Evolutionary conservation across 176 grass and related monocot species (phyloP), one percentile per base, ranked within the genome.

Genomic region (Musa troglodytarum): DNA sequence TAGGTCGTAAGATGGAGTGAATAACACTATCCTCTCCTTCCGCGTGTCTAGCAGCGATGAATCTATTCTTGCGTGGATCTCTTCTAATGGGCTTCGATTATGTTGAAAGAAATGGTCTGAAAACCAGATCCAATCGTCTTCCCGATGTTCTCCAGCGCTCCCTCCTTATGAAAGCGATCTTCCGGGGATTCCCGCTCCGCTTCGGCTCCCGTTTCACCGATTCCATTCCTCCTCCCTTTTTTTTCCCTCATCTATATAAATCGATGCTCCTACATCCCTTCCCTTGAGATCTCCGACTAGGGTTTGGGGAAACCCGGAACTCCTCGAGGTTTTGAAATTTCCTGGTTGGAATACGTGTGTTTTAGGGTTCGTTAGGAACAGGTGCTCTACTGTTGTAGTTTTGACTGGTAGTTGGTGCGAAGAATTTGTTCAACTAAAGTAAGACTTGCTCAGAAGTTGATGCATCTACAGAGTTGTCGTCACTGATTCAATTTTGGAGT

Each of bases 361-460:
- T 65, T 20, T 25, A 4, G 3, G n/a, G 21, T 25, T 28, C 12
- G 21, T 28, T 65, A 12, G 68, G 49, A 20, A 52, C 21, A 3
- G 8, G 57, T 20, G 15, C 57, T 61, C 7, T 70, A 34, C 23
- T 19, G 14, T 16, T 66, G 14, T 49, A 21, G 68, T 19, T 10
- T 43, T 51, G 68, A 70, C 68, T 70, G 68, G 68, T 70, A 17
- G 68, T 70, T 70, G 68, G 20, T 14, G 68, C 25, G 21, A 3
- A 2, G 3, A 51, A 14, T 11, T 68, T 1, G 15, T 15, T 29
- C 23, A 17, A 10, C 11, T 29, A 2, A 3, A 8, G 19, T 20
- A 3, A 50, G 17, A 70, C 43, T 17, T 70, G 43, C 43, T 51
- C 49, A 16, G 26, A 24, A 43, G 28, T 68, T 70, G 34, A n/a